phyloP scores from a whole-genome alignment of 108 stramenopile genomes.

The Poteriospumella lacustris region DNA sequence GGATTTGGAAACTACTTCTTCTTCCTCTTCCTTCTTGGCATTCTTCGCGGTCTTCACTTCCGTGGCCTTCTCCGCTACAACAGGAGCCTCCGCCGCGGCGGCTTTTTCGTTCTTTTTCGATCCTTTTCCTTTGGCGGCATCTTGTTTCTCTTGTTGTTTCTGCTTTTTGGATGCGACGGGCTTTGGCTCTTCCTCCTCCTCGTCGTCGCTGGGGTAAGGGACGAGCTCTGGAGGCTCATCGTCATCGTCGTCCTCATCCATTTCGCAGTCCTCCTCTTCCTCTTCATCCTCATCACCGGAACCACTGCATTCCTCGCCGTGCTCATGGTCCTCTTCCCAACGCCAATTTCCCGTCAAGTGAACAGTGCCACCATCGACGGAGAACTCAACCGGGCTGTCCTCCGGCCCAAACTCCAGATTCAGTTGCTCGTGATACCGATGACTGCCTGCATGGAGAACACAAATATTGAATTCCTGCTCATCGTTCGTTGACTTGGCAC shows the following conservation, averaged over 20 bases:
- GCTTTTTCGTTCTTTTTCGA: slow-evolving; percentile 36
- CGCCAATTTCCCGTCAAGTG: slow-evolving; percentile 20
- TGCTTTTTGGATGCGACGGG: neutral
- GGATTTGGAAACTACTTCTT: slow-evolving; percentile 4
- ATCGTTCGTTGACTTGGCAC: neutral
- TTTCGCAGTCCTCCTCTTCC: neutral
- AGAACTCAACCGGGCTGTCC: neutral
- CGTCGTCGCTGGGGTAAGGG: neutral
- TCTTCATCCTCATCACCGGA: no score
- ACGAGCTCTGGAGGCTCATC: neutral
- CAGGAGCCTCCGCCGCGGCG: neutral
- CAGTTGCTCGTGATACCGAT: neutral
- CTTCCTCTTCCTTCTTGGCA: slow-evolving; percentile 26
- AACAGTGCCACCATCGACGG: neutral
- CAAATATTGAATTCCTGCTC: slow-evolving; percentile 3
- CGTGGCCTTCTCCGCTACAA: slow-evolving; percentile 28
- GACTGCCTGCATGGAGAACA: neutral
- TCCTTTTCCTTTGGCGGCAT: slow-evolving; percentile 30
- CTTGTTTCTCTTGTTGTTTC: neutral
- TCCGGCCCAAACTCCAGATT: neutral
- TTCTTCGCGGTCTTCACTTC: slow-evolving; percentile 23
- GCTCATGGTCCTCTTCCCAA: neutral
- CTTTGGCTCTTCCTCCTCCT: slow-evolving; percentile 1
- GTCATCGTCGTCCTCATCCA: neutral
- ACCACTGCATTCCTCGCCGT: no score